Evolutionary conservation across 2,329 filamentous ascomycete genomes (phyloP).

Genomic region (Fusarium incarnatum): DNA sequence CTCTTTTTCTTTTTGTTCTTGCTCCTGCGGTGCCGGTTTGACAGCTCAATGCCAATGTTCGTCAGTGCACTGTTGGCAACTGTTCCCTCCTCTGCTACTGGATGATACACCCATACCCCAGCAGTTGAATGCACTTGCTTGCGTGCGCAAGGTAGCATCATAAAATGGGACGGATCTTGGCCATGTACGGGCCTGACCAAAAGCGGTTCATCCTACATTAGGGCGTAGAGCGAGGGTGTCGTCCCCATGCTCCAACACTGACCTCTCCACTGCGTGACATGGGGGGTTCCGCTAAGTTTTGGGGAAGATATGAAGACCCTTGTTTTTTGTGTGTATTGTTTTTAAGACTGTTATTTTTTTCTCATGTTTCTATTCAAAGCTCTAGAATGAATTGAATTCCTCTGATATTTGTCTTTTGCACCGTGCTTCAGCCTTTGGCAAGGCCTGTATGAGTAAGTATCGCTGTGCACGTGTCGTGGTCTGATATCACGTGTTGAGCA

Average conservation of each 20-base stretch:
- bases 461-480: neutral
- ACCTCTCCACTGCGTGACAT: slow-evolving; percentile 41
- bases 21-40: slow-evolving; percentile 15
- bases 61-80: slow-evolving; percentile 9
- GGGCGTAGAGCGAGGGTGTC: slow-evolving; percentile 49
- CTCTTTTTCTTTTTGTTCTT: slow-evolving; percentile 1
- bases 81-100: neutral
- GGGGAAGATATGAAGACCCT: slow-evolving; percentile 41
- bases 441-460: neutral
- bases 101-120: slow-evolving; percentile 30
- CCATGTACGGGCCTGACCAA: slow-evolving; percentile 45
- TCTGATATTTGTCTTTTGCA: neutral
- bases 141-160: slow-evolving; percentile 32
- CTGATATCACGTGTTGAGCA: slow-evolving; percentile 1
- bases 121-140: slow-evolving; percentile 32
- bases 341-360: neutral
- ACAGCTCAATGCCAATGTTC: slow-evolving; percentile 26
- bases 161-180: slow-evolving; percentile 48
- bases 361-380: neutral
- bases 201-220: slow-evolving; percentile 52
- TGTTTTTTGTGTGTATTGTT: slow-evolving; percentile 30
- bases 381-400: neutral
- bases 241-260: slow-evolving; percentile 43
- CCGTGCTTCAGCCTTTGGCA: neutral
- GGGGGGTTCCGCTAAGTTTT: slow-evolving; percentile 36